Evolutionary conservation across 208 protist genomes (phyloP).

Genomic region (Angomonas desouzai): DNA sequence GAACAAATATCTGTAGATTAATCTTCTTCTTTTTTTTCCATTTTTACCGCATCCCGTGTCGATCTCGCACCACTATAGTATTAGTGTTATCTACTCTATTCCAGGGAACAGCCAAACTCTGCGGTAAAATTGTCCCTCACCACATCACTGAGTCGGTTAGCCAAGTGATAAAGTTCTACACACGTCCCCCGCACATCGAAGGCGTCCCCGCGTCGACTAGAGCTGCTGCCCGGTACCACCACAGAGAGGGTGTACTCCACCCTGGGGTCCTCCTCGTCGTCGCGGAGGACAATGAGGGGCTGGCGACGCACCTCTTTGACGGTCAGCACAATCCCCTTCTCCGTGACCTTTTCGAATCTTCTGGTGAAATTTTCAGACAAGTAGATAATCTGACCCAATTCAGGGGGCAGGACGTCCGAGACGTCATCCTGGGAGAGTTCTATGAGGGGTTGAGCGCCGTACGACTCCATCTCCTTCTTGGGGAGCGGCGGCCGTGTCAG

Average conservation of each 20-base stretch:
- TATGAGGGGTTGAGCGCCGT: slow-evolving; percentile 38
- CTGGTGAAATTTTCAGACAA: slow-evolving; percentile 82
- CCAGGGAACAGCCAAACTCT: slow-evolving; percentile 48
- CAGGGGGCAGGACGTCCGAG: slow-evolving; percentile 70
- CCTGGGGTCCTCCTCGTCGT: slow-evolving; percentile 83
- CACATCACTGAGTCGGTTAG: slow-evolving; percentile 34
- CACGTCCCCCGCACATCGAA: slow-evolving; percentile 70
- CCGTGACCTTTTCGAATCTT: slow-evolving; percentile 70
- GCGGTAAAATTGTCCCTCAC: slow-evolving; percentile 53
- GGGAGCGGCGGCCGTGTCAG: slow-evolving; percentile 60
- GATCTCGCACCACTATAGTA: too few relatives aligned
- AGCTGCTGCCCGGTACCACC: slow-evolving; percentile 35
- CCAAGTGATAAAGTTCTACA: slow-evolving; percentile 58
- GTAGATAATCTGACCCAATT: slow-evolving; percentile 87
- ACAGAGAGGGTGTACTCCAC: slow-evolving; percentile 75
- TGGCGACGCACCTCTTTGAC: slow-evolving; percentile 74
- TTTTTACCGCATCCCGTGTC: too few relatives aligned
- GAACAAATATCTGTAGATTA: neutral
- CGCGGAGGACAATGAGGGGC: slow-evolving; percentile 82
- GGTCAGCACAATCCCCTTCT: slow-evolving; percentile 52
- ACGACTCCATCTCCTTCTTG: slow-evolving; percentile 63
- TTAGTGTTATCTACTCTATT: neutral
- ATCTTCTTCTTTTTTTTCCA: too few relatives aligned
- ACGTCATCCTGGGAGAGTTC: slow-evolving; percentile 79
- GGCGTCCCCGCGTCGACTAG: slow-evolving; percentile 17